A percentile compares a stretch with the other conserved stretches of the same genome.
Evolutionary conservation across 352 stramenopile genomes (phyloP).

Genomic region (Phytopythium ostracodes): DNA sequence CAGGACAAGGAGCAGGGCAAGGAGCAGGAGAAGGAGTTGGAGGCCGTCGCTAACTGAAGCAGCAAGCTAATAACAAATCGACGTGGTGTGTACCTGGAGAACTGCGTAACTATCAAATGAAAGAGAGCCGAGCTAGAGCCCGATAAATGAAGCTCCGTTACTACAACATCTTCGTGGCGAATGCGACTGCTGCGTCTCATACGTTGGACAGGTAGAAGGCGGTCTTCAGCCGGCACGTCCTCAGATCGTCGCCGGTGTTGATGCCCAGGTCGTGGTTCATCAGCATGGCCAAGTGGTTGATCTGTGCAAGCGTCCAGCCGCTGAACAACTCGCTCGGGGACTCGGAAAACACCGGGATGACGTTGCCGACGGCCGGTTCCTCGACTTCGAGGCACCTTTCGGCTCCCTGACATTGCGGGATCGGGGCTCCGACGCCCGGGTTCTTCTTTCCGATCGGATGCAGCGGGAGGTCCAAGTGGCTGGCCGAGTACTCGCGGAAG

Average conservation of each 20-base stretch:
- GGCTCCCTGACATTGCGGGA: neutral
- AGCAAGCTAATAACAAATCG: too few relatives aligned
- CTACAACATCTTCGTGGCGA: neutral
- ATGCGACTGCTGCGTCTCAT: neutral
- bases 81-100: too few relatives aligned
- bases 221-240: neutral
- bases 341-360: neutral
- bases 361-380: neutral
- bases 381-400: neutral
- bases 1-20: constrained; percentile 5
- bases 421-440: neutral
- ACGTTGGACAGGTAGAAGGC: neutral
- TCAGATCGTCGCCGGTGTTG: neutral
- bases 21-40: neutral
- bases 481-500: neutral
- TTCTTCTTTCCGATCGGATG: neutral
- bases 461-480: neutral
- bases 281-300: neutral
- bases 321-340: neutral
- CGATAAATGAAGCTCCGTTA: neutral
- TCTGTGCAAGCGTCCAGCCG: neutral
- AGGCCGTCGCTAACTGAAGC: neutral
- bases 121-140: neutral
- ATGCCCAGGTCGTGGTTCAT: neutral
- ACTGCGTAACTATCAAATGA: neutral